Evolutionary conservation across 129 eudicot genomes (phyloP).

Genomic region (Centrapalus pauciflorus): DNA sequence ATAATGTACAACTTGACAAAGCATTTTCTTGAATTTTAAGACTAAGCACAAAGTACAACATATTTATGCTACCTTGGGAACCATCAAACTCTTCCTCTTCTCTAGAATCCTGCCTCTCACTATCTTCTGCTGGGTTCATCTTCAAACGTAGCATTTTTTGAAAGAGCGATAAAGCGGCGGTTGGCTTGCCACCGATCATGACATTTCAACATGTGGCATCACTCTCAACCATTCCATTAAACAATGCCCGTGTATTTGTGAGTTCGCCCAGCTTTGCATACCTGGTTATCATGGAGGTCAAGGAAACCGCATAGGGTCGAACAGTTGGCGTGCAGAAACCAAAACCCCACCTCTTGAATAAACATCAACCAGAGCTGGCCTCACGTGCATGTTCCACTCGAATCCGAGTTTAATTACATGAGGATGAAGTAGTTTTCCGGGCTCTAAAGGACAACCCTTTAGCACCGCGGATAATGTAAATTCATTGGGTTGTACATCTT

Average conservation of each 20-base stretch:
- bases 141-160: conserved; percentile 38
- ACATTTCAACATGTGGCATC: conserved; percentile 85
- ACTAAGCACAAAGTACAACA: too few relatives aligned
- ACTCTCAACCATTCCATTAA: conserved; percentile 51
- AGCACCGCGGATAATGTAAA: conserved; percentile 62
- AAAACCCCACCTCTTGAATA: conserved; percentile 55
- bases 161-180: conserved; percentile 56
- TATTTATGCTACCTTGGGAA: too few relatives aligned
- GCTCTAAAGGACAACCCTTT: conserved; percentile 33
- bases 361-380: conserved; percentile 66
- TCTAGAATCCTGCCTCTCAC: too few relatives aligned
- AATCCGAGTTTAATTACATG: conserved; percentile 58
- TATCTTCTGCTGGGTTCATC: too few relatives aligned
- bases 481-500: conserved; percentile 60
- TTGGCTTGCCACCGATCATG: conserved; percentile 68
- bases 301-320: conserved; percentile 61
- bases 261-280: conserved; percentile 56
- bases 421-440: conserved; percentile 49
- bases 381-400: conserved; percentile 53
- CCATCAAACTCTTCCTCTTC: too few relatives aligned
- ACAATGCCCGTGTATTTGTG: conserved; percentile 46
- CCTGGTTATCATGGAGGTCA: conserved; percentile 71
- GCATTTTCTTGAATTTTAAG: too few relatives aligned
- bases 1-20: too few relatives aligned
- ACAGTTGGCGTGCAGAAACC: conserved; percentile 49